phyloP scores from a whole-genome alignment of 495 filamentous ascomycete genomes.

The Penicillium diatomitis region DNA sequence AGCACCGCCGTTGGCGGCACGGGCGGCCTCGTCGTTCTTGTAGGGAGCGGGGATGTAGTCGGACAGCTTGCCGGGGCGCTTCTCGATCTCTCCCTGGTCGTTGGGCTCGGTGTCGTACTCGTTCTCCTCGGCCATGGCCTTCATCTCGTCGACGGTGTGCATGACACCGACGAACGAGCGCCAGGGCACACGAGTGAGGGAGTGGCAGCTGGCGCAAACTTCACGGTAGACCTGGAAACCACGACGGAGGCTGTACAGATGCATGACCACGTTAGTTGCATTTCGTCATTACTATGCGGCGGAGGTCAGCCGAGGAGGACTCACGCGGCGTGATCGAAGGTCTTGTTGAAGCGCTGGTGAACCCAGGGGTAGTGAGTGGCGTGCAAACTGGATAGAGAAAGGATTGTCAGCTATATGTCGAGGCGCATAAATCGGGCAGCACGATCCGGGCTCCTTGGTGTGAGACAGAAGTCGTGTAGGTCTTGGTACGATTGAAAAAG shows the following conservation, averaged over 20 bases:
- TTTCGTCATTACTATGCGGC: constrained; percentile 11
- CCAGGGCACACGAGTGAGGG: constrained; percentile 87
- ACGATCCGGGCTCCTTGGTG: constrained; percentile 8
- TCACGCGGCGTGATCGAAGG: constrained; percentile 95
- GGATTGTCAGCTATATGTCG: constrained; percentile 6
- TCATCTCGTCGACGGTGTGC: constrained; percentile 95
- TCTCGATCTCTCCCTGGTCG: constrained; percentile 93
- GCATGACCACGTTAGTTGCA: constrained; percentile 15
- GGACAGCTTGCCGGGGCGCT: constrained; percentile 95
- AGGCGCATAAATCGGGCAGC: constrained; percentile 7
- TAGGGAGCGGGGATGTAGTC: constrained; percentile 94
- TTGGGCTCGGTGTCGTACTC: constrained; percentile 99
- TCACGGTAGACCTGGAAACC: constrained; percentile 99
- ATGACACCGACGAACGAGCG: constrained; percentile 81
- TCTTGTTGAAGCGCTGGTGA: constrained; percentile 80
- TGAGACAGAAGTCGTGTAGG: no score
- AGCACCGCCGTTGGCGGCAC: constrained; percentile 96
- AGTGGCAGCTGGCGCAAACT: constrained; percentile 97
- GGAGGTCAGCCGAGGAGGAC: constrained; percentile 20
- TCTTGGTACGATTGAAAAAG: background rate
- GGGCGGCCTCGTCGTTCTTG: constrained; percentile 97
- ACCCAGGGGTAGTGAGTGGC: constrained; percentile 92
- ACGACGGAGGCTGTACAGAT: constrained; percentile 68
- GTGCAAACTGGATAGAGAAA: constrained; percentile 58
- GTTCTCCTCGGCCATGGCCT: constrained; percentile 91